Percentiles rank a stretch among this genome's conserved stretches.
These are phyloP conservation scores for Aquilaria agallochum DNA, from an alignment of 441 rosid genomes.

Conservation along the genomic window DNA sequence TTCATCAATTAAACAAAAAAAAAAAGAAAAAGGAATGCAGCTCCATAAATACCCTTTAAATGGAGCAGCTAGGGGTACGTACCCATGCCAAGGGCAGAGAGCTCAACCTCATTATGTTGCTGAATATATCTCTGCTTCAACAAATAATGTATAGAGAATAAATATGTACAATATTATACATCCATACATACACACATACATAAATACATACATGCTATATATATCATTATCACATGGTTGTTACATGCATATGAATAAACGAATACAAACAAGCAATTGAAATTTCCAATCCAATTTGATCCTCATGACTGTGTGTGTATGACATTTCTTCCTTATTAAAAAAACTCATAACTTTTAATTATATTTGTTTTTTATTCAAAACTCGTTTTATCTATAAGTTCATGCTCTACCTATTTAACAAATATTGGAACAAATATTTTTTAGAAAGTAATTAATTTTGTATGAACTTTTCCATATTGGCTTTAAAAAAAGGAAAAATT, in stretches of 20 bases:
- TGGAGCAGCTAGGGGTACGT: background rate
- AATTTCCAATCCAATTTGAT: too few relatives aligned
- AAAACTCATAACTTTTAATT: too few relatives aligned
- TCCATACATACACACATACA: background rate
- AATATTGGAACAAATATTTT: too few relatives aligned
- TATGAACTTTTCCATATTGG: too few relatives aligned
- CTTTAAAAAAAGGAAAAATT: too few relatives aligned
- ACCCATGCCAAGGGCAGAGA: conserved; percentile 53
- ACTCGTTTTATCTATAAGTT: too few relatives aligned
- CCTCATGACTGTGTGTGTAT: too few relatives aligned
- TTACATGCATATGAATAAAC: background rate
- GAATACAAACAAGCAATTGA: background rate
- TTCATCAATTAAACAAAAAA: too few relatives aligned
- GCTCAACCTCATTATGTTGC: conserved; percentile 39
- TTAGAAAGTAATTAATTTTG: too few relatives aligned
- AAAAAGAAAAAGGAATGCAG: background rate
- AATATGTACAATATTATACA: background rate
- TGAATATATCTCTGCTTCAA: conserved; percentile 37
- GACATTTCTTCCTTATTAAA: too few relatives aligned
- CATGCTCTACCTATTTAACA: too few relatives aligned
- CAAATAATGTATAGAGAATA: background rate
- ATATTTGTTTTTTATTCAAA: too few relatives aligned
- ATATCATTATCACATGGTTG: background rate
- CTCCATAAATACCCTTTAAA: background rate
- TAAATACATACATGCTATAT: background rate